phyloP scores from a whole-genome alignment of 192 early-diverging fungal species.

The Dissophora ornata region DNA sequence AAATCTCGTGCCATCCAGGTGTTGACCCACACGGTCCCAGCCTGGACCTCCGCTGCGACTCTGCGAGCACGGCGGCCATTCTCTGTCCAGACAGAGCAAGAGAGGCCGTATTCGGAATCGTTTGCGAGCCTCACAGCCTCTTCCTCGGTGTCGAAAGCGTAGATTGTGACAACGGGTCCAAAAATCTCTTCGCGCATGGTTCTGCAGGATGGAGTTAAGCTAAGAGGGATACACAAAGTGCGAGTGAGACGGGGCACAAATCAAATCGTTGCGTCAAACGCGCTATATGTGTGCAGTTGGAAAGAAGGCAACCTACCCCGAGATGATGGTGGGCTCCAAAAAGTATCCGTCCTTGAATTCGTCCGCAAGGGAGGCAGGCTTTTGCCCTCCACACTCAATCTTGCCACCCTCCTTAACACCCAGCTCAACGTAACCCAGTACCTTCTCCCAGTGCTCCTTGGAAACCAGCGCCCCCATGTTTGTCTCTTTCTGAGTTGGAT shows the following conservation, averaged over 20 bases:
- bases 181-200: constrained; percentile 83
- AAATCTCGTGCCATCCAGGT: constrained; percentile 79
- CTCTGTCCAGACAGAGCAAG: constrained; percentile 77
- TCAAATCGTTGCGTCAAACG: constrained; percentile 15
- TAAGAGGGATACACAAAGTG: constrained; percentile 10
- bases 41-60: constrained; percentile 70
- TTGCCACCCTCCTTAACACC: constrained; percentile 69
- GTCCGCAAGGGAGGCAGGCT: constrained; percentile 50
- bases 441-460: constrained; percentile 76
- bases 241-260: neutral
- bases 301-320: constrained; percentile 60
- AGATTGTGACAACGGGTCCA: constrained; percentile 82
- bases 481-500: constrained; percentile 65
- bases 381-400: constrained; percentile 64
- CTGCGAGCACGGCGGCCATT: constrained; percentile 68
- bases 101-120: constrained; percentile 75
- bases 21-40: constrained; percentile 85
- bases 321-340: constrained; percentile 80
- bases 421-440: constrained; percentile 72
- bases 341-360: constrained; percentile 73
- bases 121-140: constrained; percentile 78
- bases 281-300: too few species aligned
- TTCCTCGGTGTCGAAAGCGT: constrained; percentile 78
- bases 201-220: constrained; percentile 47
- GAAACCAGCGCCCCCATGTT: constrained; percentile 74